These are phyloP conservation scores for Cryoendolithus antarcticus DNA, from an alignment of 2,329 filamentous ascomycete genomes.

Conservation along the genomic window DNA sequence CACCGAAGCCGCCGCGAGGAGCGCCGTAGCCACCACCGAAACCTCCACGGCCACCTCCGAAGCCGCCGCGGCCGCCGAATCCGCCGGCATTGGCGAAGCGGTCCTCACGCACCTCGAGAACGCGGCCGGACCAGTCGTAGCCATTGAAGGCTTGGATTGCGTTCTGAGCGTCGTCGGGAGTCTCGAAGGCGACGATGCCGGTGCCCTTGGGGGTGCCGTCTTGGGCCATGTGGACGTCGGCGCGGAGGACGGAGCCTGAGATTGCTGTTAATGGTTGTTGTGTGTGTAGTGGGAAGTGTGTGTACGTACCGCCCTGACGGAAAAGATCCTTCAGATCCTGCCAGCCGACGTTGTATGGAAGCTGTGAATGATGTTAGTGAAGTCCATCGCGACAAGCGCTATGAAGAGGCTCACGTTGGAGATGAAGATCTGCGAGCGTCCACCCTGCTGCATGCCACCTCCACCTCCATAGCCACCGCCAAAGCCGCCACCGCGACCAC, in stretches of 20 bases:
- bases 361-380: constrained; percentile 42
- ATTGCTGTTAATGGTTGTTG: constrained; percentile 24
- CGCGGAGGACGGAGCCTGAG: constrained; percentile 73
- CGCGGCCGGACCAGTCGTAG: constrained; percentile 93
- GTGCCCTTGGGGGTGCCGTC: constrained; percentile 93
- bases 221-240: constrained; percentile 84
- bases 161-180: constrained; percentile 83
- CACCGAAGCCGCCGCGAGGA: constrained; percentile 29
- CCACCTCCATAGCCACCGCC: constrained; percentile 38
- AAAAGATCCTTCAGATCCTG: constrained; percentile 98
- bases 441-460: constrained; percentile 40
- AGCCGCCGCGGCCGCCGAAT: constrained; percentile 28
- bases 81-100: constrained; percentile 60
- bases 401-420: constrained; percentile 98
- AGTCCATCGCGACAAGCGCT: too few relatives aligned
- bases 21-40: constrained; percentile 25
- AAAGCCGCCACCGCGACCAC: constrained; percentile 35
- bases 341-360: constrained; percentile 96
- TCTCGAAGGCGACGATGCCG: constrained; percentile 94
- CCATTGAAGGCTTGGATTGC: constrained; percentile 97
- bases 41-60: constrained; percentile 35
- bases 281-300: constrained; percentile 5
- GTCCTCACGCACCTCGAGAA: constrained; percentile 90
- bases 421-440: constrained; percentile 86
- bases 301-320: constrained; percentile 79